A percentile compares a stretch with the other conserved stretches of the same genome.
These are phyloP conservation scores for Solanum infundibuliforme DNA, from an alignment of 257 asterid genomes.

Conservation along the genomic window DNA sequence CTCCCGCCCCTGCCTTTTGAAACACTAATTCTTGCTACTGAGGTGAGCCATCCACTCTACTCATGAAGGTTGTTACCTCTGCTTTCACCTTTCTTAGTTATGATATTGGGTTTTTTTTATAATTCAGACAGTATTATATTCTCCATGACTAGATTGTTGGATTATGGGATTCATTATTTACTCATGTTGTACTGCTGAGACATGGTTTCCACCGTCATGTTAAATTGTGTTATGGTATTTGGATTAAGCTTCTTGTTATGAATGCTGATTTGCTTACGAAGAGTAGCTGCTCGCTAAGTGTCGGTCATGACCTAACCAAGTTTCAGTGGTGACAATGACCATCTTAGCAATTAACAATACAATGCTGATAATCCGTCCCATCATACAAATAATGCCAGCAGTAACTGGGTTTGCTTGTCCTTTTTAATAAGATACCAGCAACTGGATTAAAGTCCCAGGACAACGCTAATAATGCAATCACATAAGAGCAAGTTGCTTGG, in stretches of 20 bases:
- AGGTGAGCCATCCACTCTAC: neutral
- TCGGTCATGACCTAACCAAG: neutral
- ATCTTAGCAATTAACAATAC: neutral
- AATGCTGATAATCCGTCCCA: neutral
- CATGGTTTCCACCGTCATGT: neutral
- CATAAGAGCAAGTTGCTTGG: neutral
- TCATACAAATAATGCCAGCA: neutral
- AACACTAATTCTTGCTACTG: neutral
- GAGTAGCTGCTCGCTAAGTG: neutral
- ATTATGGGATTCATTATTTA: neutral
- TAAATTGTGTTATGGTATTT: neutral
- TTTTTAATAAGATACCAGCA: neutral
- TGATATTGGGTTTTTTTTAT: neutral
- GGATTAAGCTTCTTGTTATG: neutral
- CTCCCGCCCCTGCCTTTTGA: neutral
- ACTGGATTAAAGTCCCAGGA: neutral
- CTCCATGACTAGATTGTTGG: neutral
- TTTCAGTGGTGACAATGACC: neutral
- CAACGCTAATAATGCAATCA: neutral
- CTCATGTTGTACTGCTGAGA: neutral
- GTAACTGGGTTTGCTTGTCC: neutral
- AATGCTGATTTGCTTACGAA: neutral
- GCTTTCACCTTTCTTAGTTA: neutral
- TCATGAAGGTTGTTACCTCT: neutral
- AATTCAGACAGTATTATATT: neutral